phyloP scores from a whole-genome alignment of 345 rosid genomes.

The Eucalyptus shirleyi region DNA sequence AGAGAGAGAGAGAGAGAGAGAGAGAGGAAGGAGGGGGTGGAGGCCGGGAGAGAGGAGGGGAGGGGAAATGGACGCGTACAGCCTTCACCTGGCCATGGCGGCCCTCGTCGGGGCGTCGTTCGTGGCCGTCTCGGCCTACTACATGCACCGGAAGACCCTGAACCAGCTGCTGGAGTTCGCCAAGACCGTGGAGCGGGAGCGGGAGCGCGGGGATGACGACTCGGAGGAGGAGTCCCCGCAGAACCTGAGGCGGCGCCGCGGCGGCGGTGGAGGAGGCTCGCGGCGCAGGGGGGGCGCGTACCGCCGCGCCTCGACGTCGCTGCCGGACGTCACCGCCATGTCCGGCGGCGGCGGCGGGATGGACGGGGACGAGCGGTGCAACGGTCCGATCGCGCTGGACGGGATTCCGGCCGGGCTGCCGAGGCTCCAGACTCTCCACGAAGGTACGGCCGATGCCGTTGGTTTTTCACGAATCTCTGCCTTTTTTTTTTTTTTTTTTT shows the following conservation, averaged over 20 bases:
- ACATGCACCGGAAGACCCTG: constrained; percentile 91
- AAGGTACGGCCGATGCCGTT: constrained; percentile 41
- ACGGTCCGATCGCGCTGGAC: constrained; percentile 52
- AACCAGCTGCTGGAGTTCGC: constrained; percentile 88
- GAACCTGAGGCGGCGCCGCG: constrained; percentile 26
- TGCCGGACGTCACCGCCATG: constrained; percentile 66
- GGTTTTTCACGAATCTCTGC: not conserved
- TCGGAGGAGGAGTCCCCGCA: constrained; percentile 43
- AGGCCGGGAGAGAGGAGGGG: not conserved
- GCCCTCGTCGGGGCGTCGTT: constrained; percentile 95
- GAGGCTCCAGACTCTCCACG: constrained; percentile 61
- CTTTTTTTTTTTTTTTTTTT: not conserved
- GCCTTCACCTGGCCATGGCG: constrained; percentile 86
- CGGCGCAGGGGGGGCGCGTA: constrained; percentile 43
- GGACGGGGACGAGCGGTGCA: constrained; percentile 51
- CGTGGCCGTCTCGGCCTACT: constrained; percentile 86
- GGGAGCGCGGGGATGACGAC: constrained; percentile 11
- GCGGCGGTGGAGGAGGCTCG: not conserved
- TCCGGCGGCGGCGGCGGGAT: constrained; percentile 16
- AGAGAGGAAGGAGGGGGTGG: not conserved
- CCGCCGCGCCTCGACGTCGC: constrained; percentile 55
- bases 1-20: not conserved
- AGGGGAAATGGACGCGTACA: constrained; percentile 53
- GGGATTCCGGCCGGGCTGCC: constrained; percentile 83
- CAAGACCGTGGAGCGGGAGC: constrained; percentile 56